Evolutionary conservation across 1,284 basidiomycete genomes (phyloP), one percentile per base, ranked within the genome.

Genomic region (Cryptococcus amylolentus): DNA sequence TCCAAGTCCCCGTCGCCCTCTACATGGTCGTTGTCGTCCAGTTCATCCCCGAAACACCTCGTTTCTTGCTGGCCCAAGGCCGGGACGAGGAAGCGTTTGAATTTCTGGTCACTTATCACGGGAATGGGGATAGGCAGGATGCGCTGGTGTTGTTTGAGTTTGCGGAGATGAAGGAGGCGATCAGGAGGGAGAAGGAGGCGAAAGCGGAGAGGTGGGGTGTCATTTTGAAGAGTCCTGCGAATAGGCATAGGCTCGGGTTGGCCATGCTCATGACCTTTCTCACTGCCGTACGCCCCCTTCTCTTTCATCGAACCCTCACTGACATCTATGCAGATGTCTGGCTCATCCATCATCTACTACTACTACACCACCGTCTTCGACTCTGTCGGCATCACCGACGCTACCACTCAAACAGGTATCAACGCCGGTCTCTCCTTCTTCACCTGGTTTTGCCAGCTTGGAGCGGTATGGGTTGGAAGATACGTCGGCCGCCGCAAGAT

Each of bases 81-180:
- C 58, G 66, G 5, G 83, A 87, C 46, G 81, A 81, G 0, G 88
- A 90, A 63, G 89, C 89, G 0, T 80, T 90, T 35, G 77, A 86
- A 61, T 84, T 91, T 62, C 81, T 92, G 39, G 86, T 88, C 26
- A 85, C 89, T 66, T 82, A 90, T 26, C 89, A 91, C 68, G 89
- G 88, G 49, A 77, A 80, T 41, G 89, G 89, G 26, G 80, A 91
- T 69, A 76, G 72, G 40, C 75, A 80, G 31, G 79, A 86, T 63
- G 82, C 84, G 41, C 81, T 91, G 18, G 89, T 91, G 31, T 78
- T 83, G 43, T 83, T 90, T 60, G 90, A 91, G 72, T 89, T 80
- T 66, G 82, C 84, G 62, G 88, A 91, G 76, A 91, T 92, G 74
- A 84, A 82, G 70, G 80, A 84, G 54, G 86, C 90, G 64, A 86